phyloP scores from a whole-genome alignment of 2,329 filamentous ascomycete genomes.

The Colletotrichum ledebouriae region DNA sequence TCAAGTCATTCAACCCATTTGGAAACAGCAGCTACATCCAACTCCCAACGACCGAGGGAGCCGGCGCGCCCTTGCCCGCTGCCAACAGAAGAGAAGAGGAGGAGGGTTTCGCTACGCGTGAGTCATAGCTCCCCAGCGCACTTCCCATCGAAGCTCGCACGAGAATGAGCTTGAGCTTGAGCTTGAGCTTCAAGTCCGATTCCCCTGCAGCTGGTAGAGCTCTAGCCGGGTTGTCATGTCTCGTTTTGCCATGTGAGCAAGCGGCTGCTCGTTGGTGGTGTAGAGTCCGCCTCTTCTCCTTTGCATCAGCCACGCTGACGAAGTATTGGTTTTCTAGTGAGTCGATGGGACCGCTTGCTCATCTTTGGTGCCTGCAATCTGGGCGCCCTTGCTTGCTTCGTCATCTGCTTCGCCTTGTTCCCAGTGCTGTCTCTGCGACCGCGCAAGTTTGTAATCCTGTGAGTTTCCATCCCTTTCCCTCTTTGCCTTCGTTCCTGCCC shows the following conservation, averaged over 20 bases:
- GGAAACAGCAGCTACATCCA: conserved; percentile 87
- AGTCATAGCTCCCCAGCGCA: conserved; percentile 61
- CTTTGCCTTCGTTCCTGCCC: conserved; percentile 8
- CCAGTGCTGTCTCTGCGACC: conserved; percentile 84
- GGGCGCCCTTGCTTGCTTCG: conserved; percentile 90
- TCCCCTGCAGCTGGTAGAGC: conserved; percentile 63
- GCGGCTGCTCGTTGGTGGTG: conserved; percentile 23
- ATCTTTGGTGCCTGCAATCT: conserved; percentile 93
- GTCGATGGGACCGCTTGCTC: conserved; percentile 94
- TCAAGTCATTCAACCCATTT: conserved; percentile 92
- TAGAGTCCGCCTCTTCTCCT: conserved; percentile 45
- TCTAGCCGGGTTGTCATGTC: conserved; percentile 54
- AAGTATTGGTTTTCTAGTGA: conserved; percentile 73
- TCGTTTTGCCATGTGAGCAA: conserved; percentile 54
- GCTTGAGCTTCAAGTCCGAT: conserved; percentile 38
- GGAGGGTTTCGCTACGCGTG: conserved; percentile 94
- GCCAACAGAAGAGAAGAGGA: conserved; percentile 90
- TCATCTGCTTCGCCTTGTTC: conserved; percentile 92
- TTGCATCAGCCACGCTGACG: conserved; percentile 49
- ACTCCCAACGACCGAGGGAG: conserved; percentile 85
- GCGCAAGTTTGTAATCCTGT: conserved; percentile 97
- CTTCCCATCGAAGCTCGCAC: conserved; percentile 42
- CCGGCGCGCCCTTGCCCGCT: conserved; percentile 88
- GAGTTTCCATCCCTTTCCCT: conserved; percentile 64
- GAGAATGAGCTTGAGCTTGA: conserved; percentile 39